phyloP scores from a whole-genome alignment of 139 green algal genomes.

The Chlorella sorokiniana region DNA sequence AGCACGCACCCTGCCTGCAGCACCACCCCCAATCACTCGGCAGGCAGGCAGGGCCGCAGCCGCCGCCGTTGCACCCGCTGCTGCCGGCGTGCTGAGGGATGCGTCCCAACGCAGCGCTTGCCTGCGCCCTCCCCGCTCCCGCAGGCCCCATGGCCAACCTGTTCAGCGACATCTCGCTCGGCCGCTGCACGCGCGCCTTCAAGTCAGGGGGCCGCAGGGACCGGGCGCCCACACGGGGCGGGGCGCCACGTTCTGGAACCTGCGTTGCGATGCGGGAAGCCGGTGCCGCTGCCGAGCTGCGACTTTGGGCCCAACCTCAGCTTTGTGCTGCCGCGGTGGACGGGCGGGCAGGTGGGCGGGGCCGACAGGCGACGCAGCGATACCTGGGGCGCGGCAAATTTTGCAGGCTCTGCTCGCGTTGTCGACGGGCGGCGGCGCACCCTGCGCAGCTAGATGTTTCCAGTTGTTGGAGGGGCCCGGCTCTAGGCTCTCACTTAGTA shows the following conservation, averaged over 20 bases:
- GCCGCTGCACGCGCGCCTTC: background rate
- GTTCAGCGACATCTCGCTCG: background rate
- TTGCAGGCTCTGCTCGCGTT: background rate
- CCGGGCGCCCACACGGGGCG: background rate
- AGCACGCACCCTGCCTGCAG: no score
- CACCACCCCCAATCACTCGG: no score
- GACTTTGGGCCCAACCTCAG: background rate
- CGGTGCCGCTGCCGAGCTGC: background rate
- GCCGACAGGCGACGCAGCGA: no score
- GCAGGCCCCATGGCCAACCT: background rate
- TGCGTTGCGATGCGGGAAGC: background rate
- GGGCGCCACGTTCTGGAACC: conserved; percentile 2
- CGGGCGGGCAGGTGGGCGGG: background rate
- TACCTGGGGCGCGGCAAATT: background rate
- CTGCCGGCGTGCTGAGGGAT: no score
- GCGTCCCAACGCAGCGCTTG: no score
- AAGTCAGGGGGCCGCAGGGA: background rate
- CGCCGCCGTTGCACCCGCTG: no score
- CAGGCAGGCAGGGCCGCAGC: no score
- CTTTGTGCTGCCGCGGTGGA: background rate
- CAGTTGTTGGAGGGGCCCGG: background rate
- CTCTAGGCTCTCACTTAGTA: background rate
- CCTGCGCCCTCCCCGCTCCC: no score
- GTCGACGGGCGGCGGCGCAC: no score
- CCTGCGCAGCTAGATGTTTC: background rate